These are phyloP conservation scores for Marsdenia floribunda DNA, from an alignment of 257 asterid species.

Conservation along the genomic window DNA sequence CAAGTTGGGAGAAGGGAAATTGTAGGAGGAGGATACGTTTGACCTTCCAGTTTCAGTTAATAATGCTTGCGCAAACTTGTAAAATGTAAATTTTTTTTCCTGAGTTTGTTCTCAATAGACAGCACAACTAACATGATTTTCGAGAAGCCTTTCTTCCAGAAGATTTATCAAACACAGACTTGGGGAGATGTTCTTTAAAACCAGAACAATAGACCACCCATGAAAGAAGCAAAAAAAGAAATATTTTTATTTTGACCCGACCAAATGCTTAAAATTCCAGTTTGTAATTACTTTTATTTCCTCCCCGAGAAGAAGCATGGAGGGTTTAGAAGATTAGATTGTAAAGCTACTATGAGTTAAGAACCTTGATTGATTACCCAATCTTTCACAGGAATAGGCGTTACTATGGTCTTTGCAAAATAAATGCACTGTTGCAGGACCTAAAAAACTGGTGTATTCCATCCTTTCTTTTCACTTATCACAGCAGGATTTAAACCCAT, in stretches of 20 bases:
- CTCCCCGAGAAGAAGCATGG: too few relatives aligned
- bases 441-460: too few relatives aligned
- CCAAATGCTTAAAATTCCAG: neutral
- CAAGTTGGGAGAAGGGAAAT: constrained; percentile 2
- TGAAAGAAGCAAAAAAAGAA: too few relatives aligned
- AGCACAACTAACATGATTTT: neutral
- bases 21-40: constrained; percentile 13
- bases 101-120: neutral
- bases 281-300: neutral
- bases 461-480: too few relatives aligned
- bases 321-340: neutral
- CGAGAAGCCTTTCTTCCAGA: neutral
- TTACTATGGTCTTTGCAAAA: too few relatives aligned
- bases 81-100: neutral
- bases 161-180: neutral
- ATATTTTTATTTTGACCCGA: neutral
- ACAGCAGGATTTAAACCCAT: too few relatives aligned
- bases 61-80: constrained; percentile 10
- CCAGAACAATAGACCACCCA: too few relatives aligned
- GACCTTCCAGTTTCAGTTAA: neutral
- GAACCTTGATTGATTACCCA: too few relatives aligned
- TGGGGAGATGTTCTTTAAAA: neutral
- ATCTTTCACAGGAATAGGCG: too few relatives aligned
- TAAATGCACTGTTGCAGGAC: too few relatives aligned
- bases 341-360: neutral